Evolutionary conservation across 495 filamentous ascomycete species (phyloP).

Genomic region (Cudoniella acicularis): DNA sequence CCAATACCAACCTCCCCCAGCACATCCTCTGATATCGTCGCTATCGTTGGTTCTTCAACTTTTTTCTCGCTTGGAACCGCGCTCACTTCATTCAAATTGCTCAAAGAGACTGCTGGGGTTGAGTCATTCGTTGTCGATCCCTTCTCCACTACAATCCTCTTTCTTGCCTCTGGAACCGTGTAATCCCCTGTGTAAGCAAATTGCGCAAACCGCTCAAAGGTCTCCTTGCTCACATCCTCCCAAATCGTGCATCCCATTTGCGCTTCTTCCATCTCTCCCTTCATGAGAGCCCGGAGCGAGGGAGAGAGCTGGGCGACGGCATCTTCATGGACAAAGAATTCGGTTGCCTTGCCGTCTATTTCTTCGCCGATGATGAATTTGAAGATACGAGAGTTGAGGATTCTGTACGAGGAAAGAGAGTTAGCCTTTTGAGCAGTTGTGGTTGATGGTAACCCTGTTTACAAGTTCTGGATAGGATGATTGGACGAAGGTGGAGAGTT

Average conservation of each 20-base stretch:
- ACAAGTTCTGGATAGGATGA: no score
- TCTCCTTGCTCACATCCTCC: constrained; percentile 5
- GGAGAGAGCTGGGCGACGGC: background rate
- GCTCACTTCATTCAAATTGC: background rate
- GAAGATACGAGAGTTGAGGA: constrained; percentile 15
- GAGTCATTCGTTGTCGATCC: no score
- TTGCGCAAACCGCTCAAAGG: constrained; percentile 7
- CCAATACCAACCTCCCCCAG: no score
- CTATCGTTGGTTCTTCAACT: no score
- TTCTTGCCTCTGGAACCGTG: background rate
- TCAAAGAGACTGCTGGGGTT: no score
- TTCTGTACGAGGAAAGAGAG: background rate
- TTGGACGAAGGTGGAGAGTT: no score
- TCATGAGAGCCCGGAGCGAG: background rate
- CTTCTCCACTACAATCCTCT: background rate
- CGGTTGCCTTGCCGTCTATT: background rate
- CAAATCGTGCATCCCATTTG: background rate
- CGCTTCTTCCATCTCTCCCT: background rate
- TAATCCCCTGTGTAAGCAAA: constrained; percentile 7
- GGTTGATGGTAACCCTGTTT: background rate
- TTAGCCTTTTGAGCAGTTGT: constrained; percentile 1
- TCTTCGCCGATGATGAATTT: constrained; percentile 14
- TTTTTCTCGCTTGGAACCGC: no score
- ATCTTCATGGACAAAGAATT: constrained; percentile 8
- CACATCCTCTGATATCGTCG: no score